Evolutionary conservation across 257 asterid species (phyloP).

Genomic region (Nyctanthes arbortristis): DNA sequence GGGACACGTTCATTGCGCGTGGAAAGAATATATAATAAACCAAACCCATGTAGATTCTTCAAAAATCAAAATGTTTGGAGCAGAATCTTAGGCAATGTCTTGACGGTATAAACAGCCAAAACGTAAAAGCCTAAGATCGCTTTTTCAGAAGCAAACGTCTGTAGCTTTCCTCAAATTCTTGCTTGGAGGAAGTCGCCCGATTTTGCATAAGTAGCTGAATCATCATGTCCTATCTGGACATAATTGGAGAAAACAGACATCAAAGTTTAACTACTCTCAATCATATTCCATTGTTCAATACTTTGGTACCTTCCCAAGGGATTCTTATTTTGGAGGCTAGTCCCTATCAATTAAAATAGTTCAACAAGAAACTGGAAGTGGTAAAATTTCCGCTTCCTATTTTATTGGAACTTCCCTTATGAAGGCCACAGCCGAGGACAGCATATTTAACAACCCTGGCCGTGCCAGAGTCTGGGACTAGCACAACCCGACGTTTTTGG

Average conservation of each 20-base stretch:
- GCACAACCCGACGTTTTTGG: neutral
- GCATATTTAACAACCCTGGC: neutral
- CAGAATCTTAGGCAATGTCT: constrained; percentile 34
- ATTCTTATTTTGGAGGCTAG: no score
- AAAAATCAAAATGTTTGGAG: neutral
- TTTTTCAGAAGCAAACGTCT: neutral
- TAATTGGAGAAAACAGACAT: neutral
- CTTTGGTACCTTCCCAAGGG: neutral
- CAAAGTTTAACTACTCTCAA: neutral
- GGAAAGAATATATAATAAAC: constrained; percentile 26
- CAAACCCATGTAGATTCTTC: neutral
- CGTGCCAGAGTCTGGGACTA: neutral
- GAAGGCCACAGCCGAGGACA: no score
- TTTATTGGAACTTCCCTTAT: no score
- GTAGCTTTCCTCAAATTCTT: neutral
- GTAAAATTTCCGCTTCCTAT: no score
- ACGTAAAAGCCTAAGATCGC: constrained; percentile 30
- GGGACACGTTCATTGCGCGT: constrained; percentile 28
- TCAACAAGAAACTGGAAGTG: no score
- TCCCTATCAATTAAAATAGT: no score
- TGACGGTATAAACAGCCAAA: constrained; percentile 17
- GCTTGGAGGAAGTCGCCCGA: neutral
- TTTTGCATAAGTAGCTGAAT: neutral
- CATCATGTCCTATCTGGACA: neutral
- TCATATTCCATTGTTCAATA: neutral